Base-by-base conservation (phyloP, 768 basidiomycete genomes). In the Termitomyces heimii region DNA sequence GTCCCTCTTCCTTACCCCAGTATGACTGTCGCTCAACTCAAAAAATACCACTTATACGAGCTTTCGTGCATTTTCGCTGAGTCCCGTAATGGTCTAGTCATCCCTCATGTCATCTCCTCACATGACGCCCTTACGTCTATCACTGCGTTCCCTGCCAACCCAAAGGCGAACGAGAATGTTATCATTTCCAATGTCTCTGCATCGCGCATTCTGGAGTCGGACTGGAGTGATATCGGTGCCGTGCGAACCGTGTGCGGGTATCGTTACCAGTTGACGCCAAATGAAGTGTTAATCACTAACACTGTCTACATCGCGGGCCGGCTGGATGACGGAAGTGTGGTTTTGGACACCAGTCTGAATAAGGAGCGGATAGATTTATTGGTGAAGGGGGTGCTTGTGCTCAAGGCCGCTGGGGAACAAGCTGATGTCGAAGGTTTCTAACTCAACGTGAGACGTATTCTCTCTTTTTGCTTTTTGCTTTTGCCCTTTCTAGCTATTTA, bases 1-100 rank as follows among this genome's bases (percentile, higher is more conserved):
- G 52, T 71, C 3, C 73, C 75, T 0, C 66, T 77, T 14, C 76
- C 77, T 2, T 76, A 76, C 48, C 77, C 77, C 14, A 62, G 66
- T 3, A 57, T 77, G 44, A 67, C 74, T 20, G 73, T 73, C 32
- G 62, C 59, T 22, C 70, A 74, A 42, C 57, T 77, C 16, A 62
- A 71, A n/a, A 50, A 65, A 10, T 61, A 66, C 31, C 57, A 71
- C 14, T 55, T 75, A 6, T 57, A 66, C 37, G 68, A 69, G 22
- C 59, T 79, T 10, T 60, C 69, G 0, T 62, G 59, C 14, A 54
- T 43, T 4, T 57, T 71, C 10, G 62, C 64, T 9, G 22, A 44
- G 10, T 58, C 65, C 10, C 68, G 71, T 16, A 52, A 56, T 5
- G 65, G 68, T 0, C 51, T 71, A 20, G 59, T 68, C 13, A 62